Conservation (phyloP, 1,139 yeast species). For the Meyerozyma elateridarum region DNA sequence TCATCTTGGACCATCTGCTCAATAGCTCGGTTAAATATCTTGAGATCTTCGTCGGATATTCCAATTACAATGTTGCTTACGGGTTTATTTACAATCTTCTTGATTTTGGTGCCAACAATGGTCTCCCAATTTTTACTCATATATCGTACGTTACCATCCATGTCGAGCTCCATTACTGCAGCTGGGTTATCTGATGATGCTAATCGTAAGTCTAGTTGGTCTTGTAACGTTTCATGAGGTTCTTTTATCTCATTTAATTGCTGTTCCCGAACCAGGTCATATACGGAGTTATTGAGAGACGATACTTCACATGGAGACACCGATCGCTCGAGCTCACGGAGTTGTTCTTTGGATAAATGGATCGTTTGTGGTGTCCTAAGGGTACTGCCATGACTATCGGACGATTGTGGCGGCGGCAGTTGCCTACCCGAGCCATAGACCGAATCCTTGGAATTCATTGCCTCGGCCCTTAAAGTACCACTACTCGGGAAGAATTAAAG, state of each 20-base stretch:
- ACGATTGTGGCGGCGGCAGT: too few relatives aligned
- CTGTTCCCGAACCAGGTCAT: conserved; percentile 9
- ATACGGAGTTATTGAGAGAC: conserved; percentile 7
- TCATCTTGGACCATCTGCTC: conserved; percentile 70
- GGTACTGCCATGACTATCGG: too few relatives aligned
- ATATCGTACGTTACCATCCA: conserved; percentile 73
- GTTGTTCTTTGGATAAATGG: too few relatives aligned
- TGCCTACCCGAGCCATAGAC: too few relatives aligned
- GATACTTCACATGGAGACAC: conserved; percentile 18
- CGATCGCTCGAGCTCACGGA: conserved; percentile 15
- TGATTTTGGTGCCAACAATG: conserved; percentile 61
- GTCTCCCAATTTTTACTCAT: conserved; percentile 73
- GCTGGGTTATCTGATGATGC: conserved; percentile 72
- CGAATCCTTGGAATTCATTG: too few relatives aligned
- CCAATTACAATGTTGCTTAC: conserved; percentile 68
- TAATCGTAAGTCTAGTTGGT: conserved; percentile 41
- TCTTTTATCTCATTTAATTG: too few relatives aligned
- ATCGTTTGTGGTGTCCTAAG: too few relatives aligned
- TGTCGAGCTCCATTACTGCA: conserved; percentile 79
- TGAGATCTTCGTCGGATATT: conserved; percentile 51
- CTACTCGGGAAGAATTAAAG: too few relatives aligned
- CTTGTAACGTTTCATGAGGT: conserved; percentile 28
- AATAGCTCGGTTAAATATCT: conserved; percentile 67
- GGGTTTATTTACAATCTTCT: conserved; percentile 53
- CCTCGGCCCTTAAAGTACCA: too few relatives aligned